Conservation (phyloP, 441 rosid genomes). For the Kokia cookei region DNA sequence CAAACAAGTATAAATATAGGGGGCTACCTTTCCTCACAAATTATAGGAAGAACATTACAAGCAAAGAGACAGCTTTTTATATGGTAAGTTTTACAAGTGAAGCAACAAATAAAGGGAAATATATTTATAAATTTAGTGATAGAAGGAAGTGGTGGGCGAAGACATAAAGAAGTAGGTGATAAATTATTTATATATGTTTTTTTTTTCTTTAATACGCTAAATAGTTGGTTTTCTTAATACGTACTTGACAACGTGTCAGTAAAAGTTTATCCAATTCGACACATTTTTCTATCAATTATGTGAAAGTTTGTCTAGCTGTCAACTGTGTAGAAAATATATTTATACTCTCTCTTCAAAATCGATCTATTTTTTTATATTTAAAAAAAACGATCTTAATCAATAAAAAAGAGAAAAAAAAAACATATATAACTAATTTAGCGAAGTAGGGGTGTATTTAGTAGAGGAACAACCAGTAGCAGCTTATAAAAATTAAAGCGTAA, state of each 20-base stretch:
- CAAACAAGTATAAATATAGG: neutral
- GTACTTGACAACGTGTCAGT: too few species aligned
- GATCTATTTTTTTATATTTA: too few species aligned
- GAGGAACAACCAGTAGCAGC: constrained; percentile 1
- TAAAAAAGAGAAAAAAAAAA: neutral
- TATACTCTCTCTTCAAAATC: too few species aligned
- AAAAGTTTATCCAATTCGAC: too few species aligned
- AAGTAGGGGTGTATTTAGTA: constrained; percentile 2
- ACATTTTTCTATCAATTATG: too few species aligned
- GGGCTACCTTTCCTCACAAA: neutral
- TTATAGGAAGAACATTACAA: neutral
- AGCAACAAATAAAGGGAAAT: constrained; percentile 15
- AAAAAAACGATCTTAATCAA: too few species aligned
- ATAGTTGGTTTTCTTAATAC: too few species aligned
- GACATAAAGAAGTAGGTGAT: neutral
- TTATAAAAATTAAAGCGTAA: neutral
- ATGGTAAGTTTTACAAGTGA: constrained; percentile 32
- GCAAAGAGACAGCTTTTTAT: neutral
- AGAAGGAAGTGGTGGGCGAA: neutral
- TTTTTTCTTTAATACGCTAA: too few species aligned
- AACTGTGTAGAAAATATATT: too few species aligned
- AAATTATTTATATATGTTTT: too few species aligned
- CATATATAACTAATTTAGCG: too few species aligned
- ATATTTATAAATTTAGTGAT: neutral
- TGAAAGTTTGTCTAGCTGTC: too few species aligned